Base-by-base conservation (phyloP, 2,329 filamentous ascomycete genomes). In the Neonectria neomacrospora region DNA sequence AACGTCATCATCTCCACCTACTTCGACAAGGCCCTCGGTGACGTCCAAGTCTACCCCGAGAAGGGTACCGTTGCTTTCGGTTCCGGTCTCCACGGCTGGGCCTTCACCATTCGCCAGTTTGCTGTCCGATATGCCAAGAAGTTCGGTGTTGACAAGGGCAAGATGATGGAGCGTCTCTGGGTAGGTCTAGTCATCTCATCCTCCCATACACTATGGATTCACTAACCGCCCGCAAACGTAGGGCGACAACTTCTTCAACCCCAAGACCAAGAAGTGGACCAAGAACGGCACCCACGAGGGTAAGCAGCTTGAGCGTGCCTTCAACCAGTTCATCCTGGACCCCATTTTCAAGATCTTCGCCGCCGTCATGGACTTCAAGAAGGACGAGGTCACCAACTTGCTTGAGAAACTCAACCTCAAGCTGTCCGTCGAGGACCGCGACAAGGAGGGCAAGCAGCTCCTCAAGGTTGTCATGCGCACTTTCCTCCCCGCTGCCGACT, bases 101-200 rank as follows among this genome's bases (percentile, higher is more conserved):
- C 94, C 79, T 99, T 99, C 91, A 99, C 96, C 78, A 86, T 98
- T 86, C 93, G 96, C 80, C 96, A 99, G 85, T 99, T 99, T 84
- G 96, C 96, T 76, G 83, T 89, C 80, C 90, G 91, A 78, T 99
- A 99, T 83, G 92, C 95, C 85, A 98, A 98, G 94, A 99, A 99
- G 87, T 99, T 99, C 78, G 96, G 96, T 91, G 96, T 99, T 77
- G 95, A 99, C 90, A 94, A 94, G 84, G 91, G 90, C 87, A 98
- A 98, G 93, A 97, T 99, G 96, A 97, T 98, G 92, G 93, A 97
- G 88, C 94, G 96, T 91, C 93, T 99, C 75, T 99, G 96, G 96
- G 90, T 93, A 84, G 82, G 89, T 66, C 23, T 14, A 32, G 78
- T 67, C 39, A 42, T 42, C 42, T 44, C 26, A n/a, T 23, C n/a